Base-by-base conservation (phyloP, 2,329 filamentous ascomycete species). In the Aciculosporium take region DNA sequence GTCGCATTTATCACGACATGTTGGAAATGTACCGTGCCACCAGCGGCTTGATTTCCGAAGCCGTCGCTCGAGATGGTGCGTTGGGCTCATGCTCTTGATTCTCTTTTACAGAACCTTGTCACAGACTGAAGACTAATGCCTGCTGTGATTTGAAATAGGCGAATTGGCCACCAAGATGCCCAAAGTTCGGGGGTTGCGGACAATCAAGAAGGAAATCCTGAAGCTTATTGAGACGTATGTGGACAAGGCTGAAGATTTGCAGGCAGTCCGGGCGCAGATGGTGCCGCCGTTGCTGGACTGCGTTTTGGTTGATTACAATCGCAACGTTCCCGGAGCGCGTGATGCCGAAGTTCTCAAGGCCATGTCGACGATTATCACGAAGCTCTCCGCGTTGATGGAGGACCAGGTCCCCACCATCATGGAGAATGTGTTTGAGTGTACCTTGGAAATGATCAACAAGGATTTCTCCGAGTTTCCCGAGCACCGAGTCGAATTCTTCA, bases 401-500 rank as follows among this genome's bases (percentile, higher is more conserved):
- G 91, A 96, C 58, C 91, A 96, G 63, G 86, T 98, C 33, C 87
- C 91, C 8, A 81, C 81, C 37, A 96, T 98, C 56, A 94, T 98
- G 84, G 88, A 96, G 62, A 93, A 89, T 51, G 86, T 98, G 21
- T 98, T 98, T 55, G 89, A 96, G 63, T 96, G 89, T 68, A 98
- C 91, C 3, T 71, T 98, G 43, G 87, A 94, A 55, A 98, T 98
- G 91, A 98, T 98, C 67, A 98, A 96, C 76, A 98, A 98, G 67
- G 91, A 98, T 63, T 98, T 98, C 64, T 95, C 93, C 36, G 91
- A 98, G 59, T 98, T 94, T 61, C 91, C 91, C 0, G 91, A 98
- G 61, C 91, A 98, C 59, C 83, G 93, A 44, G 91, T 98, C n/a
- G 89, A 96, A 62, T 98, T 98, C 64, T 98, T 98, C 74, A 95